phyloP scores from a whole-genome alignment of 2,329 filamentous ascomycete genomes.

The Lasiodiplodia sp. region DNA sequence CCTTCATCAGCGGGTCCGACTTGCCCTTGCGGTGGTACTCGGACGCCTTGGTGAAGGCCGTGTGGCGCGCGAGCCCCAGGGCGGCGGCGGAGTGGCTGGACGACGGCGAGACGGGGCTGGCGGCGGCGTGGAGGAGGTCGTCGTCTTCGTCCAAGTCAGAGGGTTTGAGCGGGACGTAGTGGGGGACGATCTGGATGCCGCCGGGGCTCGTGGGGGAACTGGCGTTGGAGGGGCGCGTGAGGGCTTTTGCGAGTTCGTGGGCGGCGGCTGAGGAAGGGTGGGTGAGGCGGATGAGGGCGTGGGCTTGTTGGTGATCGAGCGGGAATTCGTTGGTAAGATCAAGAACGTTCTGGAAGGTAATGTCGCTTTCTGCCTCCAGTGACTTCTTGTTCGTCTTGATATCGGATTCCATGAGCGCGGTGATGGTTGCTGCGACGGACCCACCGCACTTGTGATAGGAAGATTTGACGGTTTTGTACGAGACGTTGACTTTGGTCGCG shows the following conservation, averaged over 20 bases:
- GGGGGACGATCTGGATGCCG: slow-evolving; percentile 58
- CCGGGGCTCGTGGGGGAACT: slow-evolving; percentile 43
- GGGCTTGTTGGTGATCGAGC: slow-evolving; percentile 57
- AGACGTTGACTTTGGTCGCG: slow-evolving; percentile 57
- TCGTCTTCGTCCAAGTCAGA: slow-evolving; percentile 38
- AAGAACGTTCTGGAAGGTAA: slow-evolving; percentile 57
- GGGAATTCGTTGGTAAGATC: slow-evolving; percentile 63
- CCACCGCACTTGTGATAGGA: slow-evolving; percentile 66
- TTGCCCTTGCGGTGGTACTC: slow-evolving; percentile 66
- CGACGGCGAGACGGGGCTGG: slow-evolving; percentile 35
- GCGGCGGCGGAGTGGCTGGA: slow-evolving; percentile 41
- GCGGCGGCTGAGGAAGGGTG: slow-evolving; percentile 65
- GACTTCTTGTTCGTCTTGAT: slow-evolving; percentile 40
- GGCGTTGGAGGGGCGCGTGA: slow-evolving; percentile 50
- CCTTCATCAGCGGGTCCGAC: slow-evolving; percentile 76
- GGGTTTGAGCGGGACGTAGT: slow-evolving; percentile 53
- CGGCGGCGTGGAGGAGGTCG: slow-evolving; percentile 35
- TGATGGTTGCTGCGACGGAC: slow-evolving; percentile 63
- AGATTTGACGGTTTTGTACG: slow-evolving; percentile 59
- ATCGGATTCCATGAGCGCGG: slow-evolving; percentile 59
- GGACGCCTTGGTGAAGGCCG: slow-evolving; percentile 65
- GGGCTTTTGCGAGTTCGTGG: slow-evolving; percentile 65
- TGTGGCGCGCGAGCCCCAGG: slow-evolving; percentile 56
- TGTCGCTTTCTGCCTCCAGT: slow-evolving; percentile 47
- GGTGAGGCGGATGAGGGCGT: slow-evolving; percentile 64